Conservation (phyloP, 176 grass and related monocot genomes). For the Tillandsia leiboldiana region DNA sequence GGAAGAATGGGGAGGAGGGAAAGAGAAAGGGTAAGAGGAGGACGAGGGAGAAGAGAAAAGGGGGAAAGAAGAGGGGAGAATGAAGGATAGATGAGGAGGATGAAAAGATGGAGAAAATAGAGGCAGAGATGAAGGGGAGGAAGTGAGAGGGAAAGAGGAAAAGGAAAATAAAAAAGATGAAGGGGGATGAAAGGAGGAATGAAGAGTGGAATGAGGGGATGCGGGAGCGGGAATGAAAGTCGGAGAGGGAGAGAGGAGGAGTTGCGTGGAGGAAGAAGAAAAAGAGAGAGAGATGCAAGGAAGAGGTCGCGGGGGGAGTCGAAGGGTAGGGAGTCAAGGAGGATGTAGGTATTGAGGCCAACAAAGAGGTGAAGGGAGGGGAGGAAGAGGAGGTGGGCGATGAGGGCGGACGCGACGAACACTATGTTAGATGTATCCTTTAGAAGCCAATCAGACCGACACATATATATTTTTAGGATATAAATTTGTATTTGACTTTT, state of each 20-base stretch:
- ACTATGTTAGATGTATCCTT: no score
- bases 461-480: no score
- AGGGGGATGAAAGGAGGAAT: conserved; percentile 26
- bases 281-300: conserved; percentile 33
- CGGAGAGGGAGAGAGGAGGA: conserved; percentile 49
- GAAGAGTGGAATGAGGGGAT: conserved; percentile 39
- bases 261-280: conserved; percentile 18
- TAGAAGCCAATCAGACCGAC: no score
- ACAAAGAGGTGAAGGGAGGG: conserved; percentile 56
- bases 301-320: conserved; percentile 51
- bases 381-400: conserved; percentile 34
- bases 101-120: neutral
- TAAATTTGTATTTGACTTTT: no score
- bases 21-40: no score
- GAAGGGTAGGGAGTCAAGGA: conserved; percentile 63
- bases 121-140: conserved; percentile 6
- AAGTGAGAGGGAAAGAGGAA: conserved; percentile 1
- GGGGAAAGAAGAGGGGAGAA: no score
- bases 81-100: no score
- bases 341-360: conserved; percentile 82
- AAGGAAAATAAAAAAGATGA: no score
- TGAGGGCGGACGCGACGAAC: neutral
- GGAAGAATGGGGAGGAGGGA: conserved; percentile 27
- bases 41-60: no score
- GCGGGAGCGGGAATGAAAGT: conserved; percentile 48